Percentiles rank a stretch among this genome's conserved stretches.
phyloP scores from a whole-genome alignment of 495 filamentous ascomycete species.

The Penicillium angulare region DNA sequence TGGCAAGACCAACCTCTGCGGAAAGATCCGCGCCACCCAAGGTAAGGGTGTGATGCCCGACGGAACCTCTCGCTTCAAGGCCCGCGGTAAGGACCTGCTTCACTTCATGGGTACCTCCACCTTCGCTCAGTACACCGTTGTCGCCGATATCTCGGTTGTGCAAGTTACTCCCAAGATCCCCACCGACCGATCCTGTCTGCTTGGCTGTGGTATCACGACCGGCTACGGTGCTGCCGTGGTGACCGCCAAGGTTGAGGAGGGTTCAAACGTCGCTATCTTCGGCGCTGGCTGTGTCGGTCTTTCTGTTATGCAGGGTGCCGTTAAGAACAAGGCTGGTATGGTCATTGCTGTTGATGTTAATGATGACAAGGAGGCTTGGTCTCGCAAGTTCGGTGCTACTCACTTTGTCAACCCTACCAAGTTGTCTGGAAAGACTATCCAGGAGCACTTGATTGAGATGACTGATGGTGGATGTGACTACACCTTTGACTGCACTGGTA shows the following conservation, averaged over 20 bases:
- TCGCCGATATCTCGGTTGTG: constrained; percentile 97
- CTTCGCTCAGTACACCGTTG: constrained; percentile 97
- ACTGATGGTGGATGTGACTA: constrained; percentile 99
- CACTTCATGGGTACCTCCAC: constrained; percentile 99
- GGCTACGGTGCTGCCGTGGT: constrained; percentile 95
- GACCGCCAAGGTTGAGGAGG: constrained; percentile 86
- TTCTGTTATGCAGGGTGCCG: constrained; percentile 90
- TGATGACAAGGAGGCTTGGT: constrained; percentile 86
- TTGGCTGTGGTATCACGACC: constrained; percentile 98
- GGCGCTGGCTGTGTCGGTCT: constrained; percentile 95
- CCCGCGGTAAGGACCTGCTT: constrained; percentile 87
- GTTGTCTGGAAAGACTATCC: constrained; percentile 72
- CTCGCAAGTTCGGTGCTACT: constrained; percentile 91
- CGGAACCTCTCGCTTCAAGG: constrained; percentile 91
- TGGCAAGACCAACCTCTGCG: constrained; percentile 98
- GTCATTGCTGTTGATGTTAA: constrained; percentile 98
- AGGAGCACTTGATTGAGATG: constrained; percentile 92
- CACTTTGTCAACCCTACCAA: constrained; percentile 94
- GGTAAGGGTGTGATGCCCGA: constrained; percentile 97
- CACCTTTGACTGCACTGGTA: constrained; percentile 98
- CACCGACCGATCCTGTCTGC: constrained; percentile 92
- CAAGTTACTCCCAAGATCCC: constrained; percentile 87
- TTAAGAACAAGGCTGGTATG: constrained; percentile 78
- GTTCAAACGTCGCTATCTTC: constrained; percentile 89
- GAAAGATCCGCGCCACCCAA: constrained; percentile 97